phyloP scores from a whole-genome alignment of 2,329 filamentous ascomycete species.

The Ciborinia camelliae region DNA sequence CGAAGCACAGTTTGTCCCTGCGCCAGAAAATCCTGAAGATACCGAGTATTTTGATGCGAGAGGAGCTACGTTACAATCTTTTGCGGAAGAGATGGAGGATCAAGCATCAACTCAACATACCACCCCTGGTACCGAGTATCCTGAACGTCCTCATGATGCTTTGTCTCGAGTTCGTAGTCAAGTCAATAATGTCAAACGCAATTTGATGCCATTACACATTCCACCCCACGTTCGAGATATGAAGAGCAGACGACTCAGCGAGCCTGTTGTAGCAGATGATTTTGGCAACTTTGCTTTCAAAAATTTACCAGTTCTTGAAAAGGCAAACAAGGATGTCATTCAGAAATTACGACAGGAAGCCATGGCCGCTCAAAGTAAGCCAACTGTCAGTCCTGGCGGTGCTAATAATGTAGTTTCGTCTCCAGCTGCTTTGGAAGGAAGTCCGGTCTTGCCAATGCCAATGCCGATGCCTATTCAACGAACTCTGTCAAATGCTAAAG shows the following conservation, averaged over 20 bases:
- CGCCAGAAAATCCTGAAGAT: slow-evolving; percentile 89
- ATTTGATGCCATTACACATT: slow-evolving; percentile 92
- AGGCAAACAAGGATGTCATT: slow-evolving; percentile 98
- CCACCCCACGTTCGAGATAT: slow-evolving; percentile 92
- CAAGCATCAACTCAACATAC: slow-evolving; percentile 71
- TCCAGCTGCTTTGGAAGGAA: slow-evolving; percentile 75
- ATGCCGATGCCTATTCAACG: slow-evolving; percentile 78
- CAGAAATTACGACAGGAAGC: slow-evolving; percentile 93
- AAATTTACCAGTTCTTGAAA: slow-evolving; percentile 92
- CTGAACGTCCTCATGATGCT: slow-evolving; percentile 90
- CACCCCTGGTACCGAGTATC: slow-evolving; percentile 70
- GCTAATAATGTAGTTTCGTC: slow-evolving; percentile 42
- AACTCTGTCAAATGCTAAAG: slow-evolving; percentile 79
- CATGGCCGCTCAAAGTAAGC: slow-evolving; percentile 62
- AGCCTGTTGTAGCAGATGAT: slow-evolving; percentile 84
- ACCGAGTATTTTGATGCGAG: slow-evolving; percentile 96
- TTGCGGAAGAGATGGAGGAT: slow-evolving; percentile 92
- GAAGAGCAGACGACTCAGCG: slow-evolving; percentile 82
- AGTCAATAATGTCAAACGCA: slow-evolving; percentile 82
- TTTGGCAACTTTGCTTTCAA: slow-evolving; percentile 98
- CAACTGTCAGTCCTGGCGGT: slow-evolving; percentile 30
- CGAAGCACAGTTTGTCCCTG: slow-evolving; percentile 91
- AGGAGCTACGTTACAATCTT: slow-evolving; percentile 87
- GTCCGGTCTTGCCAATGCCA: slow-evolving; percentile 75
- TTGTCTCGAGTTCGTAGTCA: slow-evolving; percentile 85